phyloP scores from a whole-genome alignment of 2,329 filamentous ascomycete species.

The Fusarium brachygibbosum region DNA sequence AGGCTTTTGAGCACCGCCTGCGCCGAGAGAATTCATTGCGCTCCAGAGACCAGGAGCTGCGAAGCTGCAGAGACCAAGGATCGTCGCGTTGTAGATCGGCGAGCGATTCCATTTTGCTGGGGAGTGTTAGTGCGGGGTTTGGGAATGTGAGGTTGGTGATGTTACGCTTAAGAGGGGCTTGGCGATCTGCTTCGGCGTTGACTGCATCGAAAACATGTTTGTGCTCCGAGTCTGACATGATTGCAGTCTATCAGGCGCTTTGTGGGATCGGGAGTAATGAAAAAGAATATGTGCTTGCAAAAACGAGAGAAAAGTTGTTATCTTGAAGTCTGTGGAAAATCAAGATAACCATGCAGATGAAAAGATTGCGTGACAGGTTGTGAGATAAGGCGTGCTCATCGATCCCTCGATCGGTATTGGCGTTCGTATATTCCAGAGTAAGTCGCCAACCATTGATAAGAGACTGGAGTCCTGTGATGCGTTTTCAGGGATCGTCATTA shows the following conservation, averaged over 20 bases:
- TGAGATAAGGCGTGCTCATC: conserved; percentile 1
- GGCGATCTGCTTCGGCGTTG: neutral
- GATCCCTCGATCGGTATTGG: conserved; percentile 2
- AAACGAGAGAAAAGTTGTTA: neutral
- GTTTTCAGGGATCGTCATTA: neutral
- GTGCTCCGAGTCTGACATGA: conserved; percentile 15
- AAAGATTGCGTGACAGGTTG: neutral
- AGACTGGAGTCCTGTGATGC: too few species aligned
- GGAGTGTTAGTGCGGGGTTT: neutral
- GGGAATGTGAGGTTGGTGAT: neutral
- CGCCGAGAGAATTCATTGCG: conserved; percentile 49
- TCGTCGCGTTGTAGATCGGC: conserved; percentile 49
- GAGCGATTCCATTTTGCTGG: conserved; percentile 48
- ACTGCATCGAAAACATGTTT: neutral
- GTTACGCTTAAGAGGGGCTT: conserved; percentile 8
- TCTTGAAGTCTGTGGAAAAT: neutral
- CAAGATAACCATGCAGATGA: conserved; percentile 8
- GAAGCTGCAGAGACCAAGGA: conserved; percentile 50
- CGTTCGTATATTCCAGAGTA: neutral
- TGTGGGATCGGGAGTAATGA: neutral
- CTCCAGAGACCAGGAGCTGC: conserved; percentile 49
- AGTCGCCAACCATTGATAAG: conserved; percentile 7
- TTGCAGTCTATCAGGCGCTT: neutral
- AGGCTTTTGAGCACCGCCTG: conserved; percentile 68
- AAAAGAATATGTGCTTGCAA: too few species aligned